These are phyloP conservation scores for Termitomyces sp. DNA, from an alignment of 768 basidiomycete genomes.

Conservation along the genomic window DNA sequence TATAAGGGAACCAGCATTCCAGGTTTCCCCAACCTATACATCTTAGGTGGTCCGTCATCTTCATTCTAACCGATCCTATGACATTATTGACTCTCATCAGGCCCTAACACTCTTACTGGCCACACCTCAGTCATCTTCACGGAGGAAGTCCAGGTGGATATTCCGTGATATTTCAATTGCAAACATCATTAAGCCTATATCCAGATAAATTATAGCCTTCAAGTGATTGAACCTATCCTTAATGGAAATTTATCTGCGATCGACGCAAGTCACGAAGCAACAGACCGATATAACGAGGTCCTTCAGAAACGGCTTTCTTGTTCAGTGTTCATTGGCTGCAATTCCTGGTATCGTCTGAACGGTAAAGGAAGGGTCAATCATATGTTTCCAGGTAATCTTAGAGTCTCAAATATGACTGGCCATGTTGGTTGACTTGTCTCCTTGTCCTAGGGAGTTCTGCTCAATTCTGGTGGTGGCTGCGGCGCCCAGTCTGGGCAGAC, in stretches of 20 bases:
- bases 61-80: background rate
- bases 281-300: conserved; percentile 16
- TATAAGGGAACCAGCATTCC: conserved; percentile 38
- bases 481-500: background rate
- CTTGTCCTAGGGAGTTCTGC: background rate
- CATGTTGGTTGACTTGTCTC: background rate
- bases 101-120: conserved; percentile 38
- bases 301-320: conserved; percentile 15
- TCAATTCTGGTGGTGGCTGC: conserved; percentile 1
- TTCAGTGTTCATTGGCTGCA: conserved; percentile 24
- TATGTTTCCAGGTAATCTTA: conserved; percentile 31
- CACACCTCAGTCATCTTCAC: conserved; percentile 38
- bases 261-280: conserved; percentile 14
- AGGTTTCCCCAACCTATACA: conserved; percentile 41
- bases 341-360: conserved; percentile 35
- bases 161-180: background rate
- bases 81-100: conserved; percentile 14
- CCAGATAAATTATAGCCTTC: conserved; percentile 34
- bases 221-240: conserved; percentile 18
- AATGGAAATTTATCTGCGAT: conserved; percentile 11
- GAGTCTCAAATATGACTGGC: background rate
- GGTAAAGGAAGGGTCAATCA: conserved; percentile 29
- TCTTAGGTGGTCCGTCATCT: conserved; percentile 26
- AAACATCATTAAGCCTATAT: background rate
- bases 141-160: conserved; percentile 33